A percentile compares a stretch with the other conserved stretches of the same genome.
These are phyloP conservation scores for Rhodotorula sp. DNA, from an alignment of 1,284 basidiomycete genomes.

Conservation along the genomic window DNA sequence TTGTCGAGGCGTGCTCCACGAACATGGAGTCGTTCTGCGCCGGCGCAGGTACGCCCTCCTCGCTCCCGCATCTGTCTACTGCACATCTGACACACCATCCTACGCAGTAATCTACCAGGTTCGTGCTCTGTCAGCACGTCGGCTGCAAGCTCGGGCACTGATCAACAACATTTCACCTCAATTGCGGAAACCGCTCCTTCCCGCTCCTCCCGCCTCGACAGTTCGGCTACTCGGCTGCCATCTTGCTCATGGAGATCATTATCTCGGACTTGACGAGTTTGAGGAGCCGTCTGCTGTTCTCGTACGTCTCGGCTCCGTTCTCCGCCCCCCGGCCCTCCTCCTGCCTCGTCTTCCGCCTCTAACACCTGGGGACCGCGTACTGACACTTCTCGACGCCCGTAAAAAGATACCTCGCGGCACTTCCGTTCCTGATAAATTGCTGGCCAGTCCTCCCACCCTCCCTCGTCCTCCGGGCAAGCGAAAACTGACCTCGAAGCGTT, in stretches of 20 bases:
- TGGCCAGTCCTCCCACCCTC: too few species aligned
- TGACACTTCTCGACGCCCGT: not conserved
- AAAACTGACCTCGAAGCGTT: conserved; percentile 36
- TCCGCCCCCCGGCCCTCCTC: too few species aligned
- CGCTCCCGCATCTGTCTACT: too few species aligned
- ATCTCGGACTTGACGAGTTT: conserved; percentile 54
- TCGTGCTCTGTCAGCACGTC: too few species aligned
- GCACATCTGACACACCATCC: not conserved
- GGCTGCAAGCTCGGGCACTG: too few species aligned
- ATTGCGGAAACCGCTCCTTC: too few species aligned
- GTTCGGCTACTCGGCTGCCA: conserved; percentile 45
- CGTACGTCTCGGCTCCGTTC: conserved; percentile 40
- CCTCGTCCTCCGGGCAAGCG: conserved; percentile 37
- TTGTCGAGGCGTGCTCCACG: conserved; percentile 50
- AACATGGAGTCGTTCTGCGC: conserved; percentile 50
- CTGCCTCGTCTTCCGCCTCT: too few species aligned
- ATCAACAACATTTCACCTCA: too few species aligned
- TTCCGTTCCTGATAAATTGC: conserved; percentile 48
- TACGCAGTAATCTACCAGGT: conserved; percentile 27
- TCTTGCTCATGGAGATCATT: conserved; percentile 52
- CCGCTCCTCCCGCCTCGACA: not conserved
- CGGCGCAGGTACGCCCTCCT: conserved; percentile 49
- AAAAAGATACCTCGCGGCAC: conserved; percentile 48
- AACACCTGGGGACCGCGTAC: not conserved
- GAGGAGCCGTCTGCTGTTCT: conserved; percentile 53